Conservation (phyloP, 2,329 filamentous ascomycete genomes). For the Metarhizium humberi region DNA sequence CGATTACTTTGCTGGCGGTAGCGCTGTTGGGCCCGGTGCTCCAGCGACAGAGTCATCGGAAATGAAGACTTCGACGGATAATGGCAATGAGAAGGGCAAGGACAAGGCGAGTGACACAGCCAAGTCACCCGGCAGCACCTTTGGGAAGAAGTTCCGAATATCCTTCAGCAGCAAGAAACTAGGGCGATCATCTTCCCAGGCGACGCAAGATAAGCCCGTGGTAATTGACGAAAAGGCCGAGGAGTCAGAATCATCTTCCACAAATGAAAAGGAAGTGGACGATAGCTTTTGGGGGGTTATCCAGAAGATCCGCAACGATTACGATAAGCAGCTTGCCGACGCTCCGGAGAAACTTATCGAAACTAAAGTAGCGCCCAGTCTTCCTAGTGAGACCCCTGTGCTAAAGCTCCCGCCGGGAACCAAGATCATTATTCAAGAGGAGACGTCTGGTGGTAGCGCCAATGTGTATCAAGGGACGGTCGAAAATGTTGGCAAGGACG, state of each 20-base stretch:
- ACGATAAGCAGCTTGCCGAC: constrained; percentile 57
- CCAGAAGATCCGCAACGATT: constrained; percentile 63
- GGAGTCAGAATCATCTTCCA: constrained; percentile 53
- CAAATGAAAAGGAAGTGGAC: constrained; percentile 63
- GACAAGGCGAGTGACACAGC: constrained; percentile 40
- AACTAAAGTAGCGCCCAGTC: constrained; percentile 57
- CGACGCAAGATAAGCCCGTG: constrained; percentile 59
- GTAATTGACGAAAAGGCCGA: constrained; percentile 69
- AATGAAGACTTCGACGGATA: constrained; percentile 40
- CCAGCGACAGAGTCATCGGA: constrained; percentile 31
- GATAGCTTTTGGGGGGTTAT: constrained; percentile 66
- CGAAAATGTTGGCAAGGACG: constrained; percentile 63
- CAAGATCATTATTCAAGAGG: constrained; percentile 61
- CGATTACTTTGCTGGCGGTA: constrained; percentile 69
- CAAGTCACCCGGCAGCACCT: constrained; percentile 54
- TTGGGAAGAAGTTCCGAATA: constrained; percentile 81
- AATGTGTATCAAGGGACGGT: constrained; percentile 91
- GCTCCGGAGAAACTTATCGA: constrained; percentile 45
- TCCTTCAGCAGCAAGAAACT: constrained; percentile 80
- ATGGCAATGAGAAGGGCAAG: constrained; percentile 36
- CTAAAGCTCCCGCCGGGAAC: constrained; percentile 61
- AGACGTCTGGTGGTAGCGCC: constrained; percentile 57
- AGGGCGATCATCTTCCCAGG: constrained; percentile 52
- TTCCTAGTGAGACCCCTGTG: constrained; percentile 66
- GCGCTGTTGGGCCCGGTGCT: background rate